These are phyloP conservation scores for Paragyromitra xinjiangensis DNA, from an alignment of 495 filamentous ascomycete genomes.

Conservation along the genomic window DNA sequence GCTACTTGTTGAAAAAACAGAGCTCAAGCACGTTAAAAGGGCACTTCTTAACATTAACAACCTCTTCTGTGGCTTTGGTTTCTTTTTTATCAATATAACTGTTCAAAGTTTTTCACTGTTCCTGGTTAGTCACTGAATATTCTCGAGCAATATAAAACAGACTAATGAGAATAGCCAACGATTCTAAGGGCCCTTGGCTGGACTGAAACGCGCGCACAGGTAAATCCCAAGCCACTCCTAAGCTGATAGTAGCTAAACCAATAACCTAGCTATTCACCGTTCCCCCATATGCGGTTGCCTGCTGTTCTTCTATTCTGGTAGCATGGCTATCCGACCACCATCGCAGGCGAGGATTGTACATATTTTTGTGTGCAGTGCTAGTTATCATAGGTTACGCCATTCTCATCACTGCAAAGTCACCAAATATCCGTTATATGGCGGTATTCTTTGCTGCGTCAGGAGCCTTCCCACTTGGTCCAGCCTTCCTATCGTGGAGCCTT, in stretches of 20 bases:
- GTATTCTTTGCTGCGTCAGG: slow-evolving; percentile 77
- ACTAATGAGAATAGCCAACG: slow-evolving; percentile 63
- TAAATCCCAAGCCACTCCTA: background rate
- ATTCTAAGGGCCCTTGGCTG: slow-evolving; percentile 77
- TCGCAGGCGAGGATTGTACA: slow-evolving; percentile 68
- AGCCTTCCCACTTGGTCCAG: slow-evolving; percentile 73
- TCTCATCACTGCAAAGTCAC: slow-evolving; percentile 64
- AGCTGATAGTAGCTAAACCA: background rate
- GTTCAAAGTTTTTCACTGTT: slow-evolving; percentile 84
- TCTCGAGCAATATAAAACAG: background rate
- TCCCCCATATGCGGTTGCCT: slow-evolving; percentile 74
- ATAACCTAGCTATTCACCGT: slow-evolving; percentile 71
- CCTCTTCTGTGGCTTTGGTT: slow-evolving; percentile 76
- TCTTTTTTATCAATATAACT: slow-evolving; percentile 78
- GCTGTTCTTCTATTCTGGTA: slow-evolving; percentile 66
- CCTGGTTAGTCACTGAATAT: slow-evolving; percentile 61
- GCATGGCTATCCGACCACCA: slow-evolving; percentile 69
- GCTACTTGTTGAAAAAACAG: slow-evolving; percentile 67
- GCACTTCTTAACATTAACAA: slow-evolving; percentile 76
- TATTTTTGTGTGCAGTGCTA: slow-evolving; percentile 66
- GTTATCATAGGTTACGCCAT: slow-evolving; percentile 73
- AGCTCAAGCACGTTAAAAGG: slow-evolving; percentile 69
- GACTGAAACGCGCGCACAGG: slow-evolving; percentile 67
- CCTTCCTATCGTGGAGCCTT: slow-evolving; percentile 67
- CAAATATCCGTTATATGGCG: slow-evolving; percentile 73